Conservation (phyloP, 177 flowering plant species). For the Vitis hybrid region DNA sequence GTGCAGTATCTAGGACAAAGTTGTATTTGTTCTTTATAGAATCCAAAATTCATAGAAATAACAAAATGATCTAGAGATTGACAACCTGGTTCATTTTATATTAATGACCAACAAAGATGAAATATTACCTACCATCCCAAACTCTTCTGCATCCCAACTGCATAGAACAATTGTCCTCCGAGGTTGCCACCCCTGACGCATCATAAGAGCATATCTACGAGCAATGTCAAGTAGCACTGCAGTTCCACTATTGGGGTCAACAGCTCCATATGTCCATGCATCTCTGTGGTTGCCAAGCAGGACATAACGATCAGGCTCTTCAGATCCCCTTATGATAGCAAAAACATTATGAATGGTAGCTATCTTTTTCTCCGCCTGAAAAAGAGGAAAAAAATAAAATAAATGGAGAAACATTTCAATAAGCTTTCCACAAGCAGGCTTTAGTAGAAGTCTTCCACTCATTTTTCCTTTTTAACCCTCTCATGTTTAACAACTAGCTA, state of each 20-base stretch:
- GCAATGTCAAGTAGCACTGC: slow-evolving; percentile 91
- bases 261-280: slow-evolving; percentile 99
- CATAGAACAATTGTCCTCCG: slow-evolving; percentile 82
- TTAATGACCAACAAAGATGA: not conserved
- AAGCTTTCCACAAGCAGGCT: not conserved
- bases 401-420: not conserved
- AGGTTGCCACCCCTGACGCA: slow-evolving; percentile 77
- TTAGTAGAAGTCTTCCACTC: not conserved
- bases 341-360: slow-evolving; percentile 66
- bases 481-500: no score
- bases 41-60: no score
- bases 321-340: slow-evolving; percentile 72
- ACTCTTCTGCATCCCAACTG: slow-evolving; percentile 99
- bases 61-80: not conserved
- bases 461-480: not conserved
- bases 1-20: no score
- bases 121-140: slow-evolving; percentile 86
- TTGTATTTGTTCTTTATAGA: no score
- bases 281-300: slow-evolving; percentile 97
- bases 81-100: not conserved
- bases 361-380: slow-evolving; percentile 73
- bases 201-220: slow-evolving; percentile 57
- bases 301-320: slow-evolving; percentile 87
- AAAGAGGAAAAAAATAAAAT: not conserved
- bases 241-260: slow-evolving; percentile 98